Conservation (phyloP, 257 asterid genomes). For the Rubia yunnanensis region DNA sequence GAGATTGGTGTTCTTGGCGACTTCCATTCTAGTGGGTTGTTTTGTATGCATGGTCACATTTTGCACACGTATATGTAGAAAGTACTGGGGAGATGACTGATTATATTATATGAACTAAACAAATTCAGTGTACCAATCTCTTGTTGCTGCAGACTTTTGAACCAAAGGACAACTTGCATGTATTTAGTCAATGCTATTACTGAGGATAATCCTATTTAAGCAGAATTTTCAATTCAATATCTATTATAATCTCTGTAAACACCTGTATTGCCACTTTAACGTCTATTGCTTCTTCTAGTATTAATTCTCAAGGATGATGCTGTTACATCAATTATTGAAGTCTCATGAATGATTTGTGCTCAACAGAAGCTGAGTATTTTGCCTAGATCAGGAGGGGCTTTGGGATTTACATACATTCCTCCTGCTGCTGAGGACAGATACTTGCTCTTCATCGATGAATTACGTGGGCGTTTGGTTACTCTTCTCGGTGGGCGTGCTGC, state of each 20-base stretch:
- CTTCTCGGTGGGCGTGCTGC: constrained; percentile 99
- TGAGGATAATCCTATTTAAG: not conserved
- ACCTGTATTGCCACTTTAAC: not conserved
- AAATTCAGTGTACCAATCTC: not conserved
- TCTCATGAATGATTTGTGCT: constrained; percentile 11
- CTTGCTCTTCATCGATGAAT: constrained; percentile 89
- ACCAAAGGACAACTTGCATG: not conserved
- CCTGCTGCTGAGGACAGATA: constrained; percentile 90
- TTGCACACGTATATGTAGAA: not conserved
- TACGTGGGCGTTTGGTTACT: constrained; percentile 96
- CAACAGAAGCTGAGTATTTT: constrained; percentile 92
- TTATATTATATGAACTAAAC: not conserved
- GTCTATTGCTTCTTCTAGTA: not conserved
- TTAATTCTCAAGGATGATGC: not conserved
- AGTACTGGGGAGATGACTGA: not conserved
- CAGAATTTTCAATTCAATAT: not conserved
- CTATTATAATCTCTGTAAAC: no score
- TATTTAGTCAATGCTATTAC: not conserved
- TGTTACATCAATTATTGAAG: not conserved
- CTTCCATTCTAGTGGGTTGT: not conserved
- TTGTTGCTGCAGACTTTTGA: not conserved
- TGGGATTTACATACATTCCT: constrained; percentile 92
- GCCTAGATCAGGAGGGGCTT: constrained; percentile 98
- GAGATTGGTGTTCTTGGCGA: not conserved
- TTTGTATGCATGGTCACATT: not conserved